Evolutionary conservation across 176 grass and related monocot genomes (phyloP).

Genomic region (Canna indica): DNA sequence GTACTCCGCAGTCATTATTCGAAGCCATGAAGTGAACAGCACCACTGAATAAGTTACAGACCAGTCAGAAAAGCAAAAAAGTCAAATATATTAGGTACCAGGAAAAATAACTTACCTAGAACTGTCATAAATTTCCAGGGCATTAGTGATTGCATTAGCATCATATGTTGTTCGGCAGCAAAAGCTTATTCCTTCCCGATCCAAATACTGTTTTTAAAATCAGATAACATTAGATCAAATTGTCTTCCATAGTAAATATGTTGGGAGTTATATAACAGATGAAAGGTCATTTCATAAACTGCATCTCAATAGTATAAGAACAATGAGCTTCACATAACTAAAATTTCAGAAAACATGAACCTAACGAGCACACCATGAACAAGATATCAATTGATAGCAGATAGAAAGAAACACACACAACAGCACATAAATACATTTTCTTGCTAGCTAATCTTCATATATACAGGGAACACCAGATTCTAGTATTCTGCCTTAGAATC

Average conservation of each 20-base stretch:
- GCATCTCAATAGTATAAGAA: too few species aligned
- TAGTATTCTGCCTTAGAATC: too few species aligned
- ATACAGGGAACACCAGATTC: too few species aligned
- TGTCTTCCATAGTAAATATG: background rate
- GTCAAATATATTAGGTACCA: background rate
- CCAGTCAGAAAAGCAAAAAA: background rate
- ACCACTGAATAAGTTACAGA: constrained; percentile 9
- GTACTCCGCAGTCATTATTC: constrained; percentile 82
- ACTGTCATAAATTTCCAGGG: constrained; percentile 83
- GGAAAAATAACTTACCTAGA: constrained; percentile 30
- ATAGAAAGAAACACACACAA: too few species aligned
- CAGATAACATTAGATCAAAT: background rate
- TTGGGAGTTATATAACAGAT: background rate
- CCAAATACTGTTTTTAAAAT: constrained; percentile 41
- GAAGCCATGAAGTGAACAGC: constrained; percentile 50
- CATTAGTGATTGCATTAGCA: constrained; percentile 98
- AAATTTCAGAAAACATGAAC: too few species aligned
- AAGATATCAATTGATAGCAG: too few species aligned
- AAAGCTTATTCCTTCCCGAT: constrained; percentile 86
- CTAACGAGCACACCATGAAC: too few species aligned
- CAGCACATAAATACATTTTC: too few species aligned
- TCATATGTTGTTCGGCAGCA: constrained; percentile 88
- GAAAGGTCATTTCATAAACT: background rate
- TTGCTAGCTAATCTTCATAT: too few species aligned
- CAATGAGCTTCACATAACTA: too few species aligned